Evolutionary conservation across 768 basidiomycete genomes (phyloP), one percentile per base, ranked within the genome.

Genomic region (Macrolepiota dolichaula): DNA sequence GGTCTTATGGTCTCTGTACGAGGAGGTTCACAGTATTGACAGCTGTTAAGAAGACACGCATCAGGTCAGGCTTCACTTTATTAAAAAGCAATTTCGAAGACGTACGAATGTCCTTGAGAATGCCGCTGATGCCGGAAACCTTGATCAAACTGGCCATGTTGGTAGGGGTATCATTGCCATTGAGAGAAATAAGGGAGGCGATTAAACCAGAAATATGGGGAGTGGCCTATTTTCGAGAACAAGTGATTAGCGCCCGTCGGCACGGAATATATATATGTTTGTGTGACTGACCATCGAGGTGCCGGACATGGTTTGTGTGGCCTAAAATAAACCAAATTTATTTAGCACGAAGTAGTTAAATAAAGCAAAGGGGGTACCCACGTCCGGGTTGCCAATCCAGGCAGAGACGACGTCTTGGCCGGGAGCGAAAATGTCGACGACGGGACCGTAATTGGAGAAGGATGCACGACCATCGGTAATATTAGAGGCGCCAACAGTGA

Each of bases 171-270:
- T n/a, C 42, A 47, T 74, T 71, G 13, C 75, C 74, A 36, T 71
- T 59, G 15, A 68, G 52, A 47, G 62, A 59, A 51, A 77, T 69
- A 35, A 76, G 61, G 60, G 72, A 73, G 29, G 77, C 75, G 29
- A 73, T 68, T 35, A 76, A 64, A n/a, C 77, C 77, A 25, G 76
- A 67, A 55, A 78, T 64, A 60, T 76, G 74, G 27, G 77, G 72
- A 40, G 75, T 70, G 44, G 75, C 73, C 59, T 53, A 22, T 11
- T 15, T n/a, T 17, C 19, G 17, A 19, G 9, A 3, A n/a, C 19
- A 44, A 44, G 42, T n/a, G 19, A n/a, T 13, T 17, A 27, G 12
- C 13, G 13, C n/a, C 25, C 13, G 1, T 49, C 51, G 17, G 15
- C 29, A 52, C 49, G 19, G 49, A 49, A 22, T 32, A 32, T 32